Percentiles rank a stretch among this genome's conserved stretches.
Conservation (phyloP, 176 grass and related monocot species). For the Zea luxurians region DNA sequence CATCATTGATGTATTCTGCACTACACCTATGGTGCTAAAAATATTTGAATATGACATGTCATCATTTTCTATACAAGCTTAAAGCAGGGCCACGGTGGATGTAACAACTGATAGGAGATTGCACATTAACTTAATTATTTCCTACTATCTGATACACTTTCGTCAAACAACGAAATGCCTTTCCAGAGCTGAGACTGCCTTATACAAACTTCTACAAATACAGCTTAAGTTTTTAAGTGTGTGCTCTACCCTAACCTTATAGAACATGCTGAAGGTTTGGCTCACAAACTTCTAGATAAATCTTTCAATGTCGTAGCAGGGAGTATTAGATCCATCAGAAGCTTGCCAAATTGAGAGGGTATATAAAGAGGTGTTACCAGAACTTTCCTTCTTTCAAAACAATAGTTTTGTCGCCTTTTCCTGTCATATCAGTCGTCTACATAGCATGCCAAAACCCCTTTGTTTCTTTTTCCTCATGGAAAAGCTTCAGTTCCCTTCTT, state of each 20-base stretch:
- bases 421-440: neutral
- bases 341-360: neutral
- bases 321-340: slow-evolving; percentile 6
- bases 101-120: neutral
- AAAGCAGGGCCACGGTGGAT: neutral
- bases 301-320: neutral
- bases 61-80: neutral
- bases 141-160: neutral
- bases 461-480: neutral
- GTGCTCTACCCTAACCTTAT: neutral
- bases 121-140: neutral
- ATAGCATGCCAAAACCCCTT: neutral
- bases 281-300: neutral
- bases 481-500: neutral
- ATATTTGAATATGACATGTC: slow-evolving; percentile 6
- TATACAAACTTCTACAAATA: neutral
- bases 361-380: neutral
- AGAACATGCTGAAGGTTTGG: neutral
- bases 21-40: neutral
- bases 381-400: slow-evolving; percentile 16
- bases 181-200: neutral
- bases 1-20: neutral
- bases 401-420: neutral
- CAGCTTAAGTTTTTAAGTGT: neutral
- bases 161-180: neutral